Conservation (phyloP, 768 basidiomycete genomes). For the Lactarius sanguifluus region DNA sequence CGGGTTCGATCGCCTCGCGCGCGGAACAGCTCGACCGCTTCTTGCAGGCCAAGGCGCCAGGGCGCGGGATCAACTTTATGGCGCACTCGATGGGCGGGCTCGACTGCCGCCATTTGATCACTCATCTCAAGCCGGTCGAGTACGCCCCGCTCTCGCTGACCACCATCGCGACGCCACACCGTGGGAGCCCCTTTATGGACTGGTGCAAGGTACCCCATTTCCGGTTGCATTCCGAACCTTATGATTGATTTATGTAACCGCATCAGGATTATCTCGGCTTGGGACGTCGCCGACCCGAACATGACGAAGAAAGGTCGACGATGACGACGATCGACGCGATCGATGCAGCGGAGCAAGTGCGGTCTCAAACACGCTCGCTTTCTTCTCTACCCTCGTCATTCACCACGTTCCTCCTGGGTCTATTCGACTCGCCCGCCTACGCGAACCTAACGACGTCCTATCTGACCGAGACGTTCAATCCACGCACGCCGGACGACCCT, state of each 20-base stretch:
- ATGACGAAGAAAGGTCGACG: not conserved
- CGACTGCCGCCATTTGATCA: slow-evolving; percentile 90
- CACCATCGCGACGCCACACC: slow-evolving; percentile 89
- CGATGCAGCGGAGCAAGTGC: not conserved
- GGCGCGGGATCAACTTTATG: slow-evolving; percentile 86
- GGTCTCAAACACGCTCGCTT: slow-evolving; percentile 44
- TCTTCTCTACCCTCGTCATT: slow-evolving; percentile 76
- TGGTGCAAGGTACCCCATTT: slow-evolving; percentile 80
- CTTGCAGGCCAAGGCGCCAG: slow-evolving; percentile 62
- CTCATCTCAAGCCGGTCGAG: slow-evolving; percentile 74
- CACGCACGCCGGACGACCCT: slow-evolving; percentile 71
- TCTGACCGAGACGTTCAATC: slow-evolving; percentile 80
- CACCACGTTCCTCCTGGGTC: slow-evolving; percentile 80
- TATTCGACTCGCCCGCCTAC: slow-evolving; percentile 96
- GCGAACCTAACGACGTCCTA: slow-evolving; percentile 87
- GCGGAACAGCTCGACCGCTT: slow-evolving; percentile 73
- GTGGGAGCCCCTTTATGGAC: slow-evolving; percentile 98
- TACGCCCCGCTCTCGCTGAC: slow-evolving; percentile 89
- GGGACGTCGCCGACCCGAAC: slow-evolving; percentile 41
- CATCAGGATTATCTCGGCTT: slow-evolving; percentile 86
- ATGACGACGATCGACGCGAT: not conserved
- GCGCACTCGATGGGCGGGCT: slow-evolving; percentile 99
- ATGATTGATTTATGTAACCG: slow-evolving; percentile 1
- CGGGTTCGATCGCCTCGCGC: slow-evolving; percentile 84
- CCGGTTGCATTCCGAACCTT: not conserved